phyloP scores from a whole-genome alignment of 768 basidiomycete genomes.

The Cystofilobasidium bisporidii region DNA sequence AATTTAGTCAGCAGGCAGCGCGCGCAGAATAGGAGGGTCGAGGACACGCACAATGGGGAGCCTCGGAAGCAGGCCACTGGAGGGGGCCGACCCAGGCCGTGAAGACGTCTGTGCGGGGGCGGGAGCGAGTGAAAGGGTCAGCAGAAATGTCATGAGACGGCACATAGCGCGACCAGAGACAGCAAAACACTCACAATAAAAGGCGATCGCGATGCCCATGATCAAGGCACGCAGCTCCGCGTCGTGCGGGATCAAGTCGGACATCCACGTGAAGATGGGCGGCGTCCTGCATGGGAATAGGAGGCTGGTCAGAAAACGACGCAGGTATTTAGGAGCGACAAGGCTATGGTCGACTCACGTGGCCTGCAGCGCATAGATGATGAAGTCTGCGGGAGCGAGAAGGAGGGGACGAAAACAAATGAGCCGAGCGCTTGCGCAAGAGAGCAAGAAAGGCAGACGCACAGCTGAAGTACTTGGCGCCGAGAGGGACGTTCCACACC shows the following conservation, averaged over 20 bases:
- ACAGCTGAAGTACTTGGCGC: slow-evolving; percentile 36
- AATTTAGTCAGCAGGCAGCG: too few species aligned
- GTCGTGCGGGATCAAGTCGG: slow-evolving; percentile 36
- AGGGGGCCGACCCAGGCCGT: slow-evolving; percentile 35
- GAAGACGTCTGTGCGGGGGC: slow-evolving; percentile 27
- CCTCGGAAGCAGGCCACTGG: slow-evolving; percentile 35
- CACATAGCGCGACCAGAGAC: not conserved
- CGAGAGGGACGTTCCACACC: slow-evolving; percentile 35
- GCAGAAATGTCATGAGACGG: too few species aligned
- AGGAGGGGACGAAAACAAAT: too few species aligned
- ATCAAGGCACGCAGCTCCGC: slow-evolving; percentile 36
- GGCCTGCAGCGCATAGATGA: slow-evolving; percentile 32
- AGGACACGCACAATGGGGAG: slow-evolving; percentile 33
- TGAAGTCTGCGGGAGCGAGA: too few species aligned
- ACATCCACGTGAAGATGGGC: slow-evolving; percentile 36
- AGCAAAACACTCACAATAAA: too few species aligned
- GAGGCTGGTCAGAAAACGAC: too few species aligned
- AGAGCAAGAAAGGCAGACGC: too few species aligned
- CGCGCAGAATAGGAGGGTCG: not conserved
- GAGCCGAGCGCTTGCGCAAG: too few species aligned
- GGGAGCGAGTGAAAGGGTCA: too few species aligned
- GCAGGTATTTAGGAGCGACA: too few species aligned
- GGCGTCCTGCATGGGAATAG: too few species aligned
- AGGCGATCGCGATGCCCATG: slow-evolving; percentile 33
- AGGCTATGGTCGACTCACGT: too few species aligned